Base-by-base conservation (phyloP, 2,329 filamentous ascomycete species). In the Sporothrix mexicana region DNA sequence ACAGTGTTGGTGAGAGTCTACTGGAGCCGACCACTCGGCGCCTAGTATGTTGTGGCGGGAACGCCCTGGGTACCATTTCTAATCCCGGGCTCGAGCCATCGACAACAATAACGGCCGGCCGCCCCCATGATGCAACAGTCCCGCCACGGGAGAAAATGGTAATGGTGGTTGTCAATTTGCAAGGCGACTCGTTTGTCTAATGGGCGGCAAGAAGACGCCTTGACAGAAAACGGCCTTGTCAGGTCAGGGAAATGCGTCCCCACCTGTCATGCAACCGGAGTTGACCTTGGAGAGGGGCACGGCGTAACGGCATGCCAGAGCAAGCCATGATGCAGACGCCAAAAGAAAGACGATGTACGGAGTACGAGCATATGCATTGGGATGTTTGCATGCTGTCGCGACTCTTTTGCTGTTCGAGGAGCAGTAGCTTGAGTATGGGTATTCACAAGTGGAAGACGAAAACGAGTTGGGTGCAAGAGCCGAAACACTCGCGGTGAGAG, bases 181-280 rank as follows among this genome's bases (percentile, higher is more conserved):
- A 20, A 43, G 55, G 43, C 20, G 36, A 30, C 47, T 25, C 15
- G 36, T 49, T 43, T 64, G 57, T n/a, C n/a, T n/a, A 36, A 36
- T 71, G 69, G 30, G 45, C 57, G 47, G 59, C 59, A 71, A 51
- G 69, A 20, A 64, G 20, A 47, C 41, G 41, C 36, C 36, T 47
- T 66, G 20, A 55, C n/a, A 71, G 57, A 3, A 62, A 49, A 53
- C 49, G 30, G 57, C 49, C 45, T 66, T 62, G 59, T n/a, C 59
- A 49, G 69, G 69, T 20, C 36, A 72, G 55, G 51, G 59, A 79
- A 78, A 77, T 80, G 79, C 79, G 80, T 77, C 78, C 76, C 80
- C 78, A 80, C 79, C 78, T 80, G 79, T 78, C 77, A 81, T 79
- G 77, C 77, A 80, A 78, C 80, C 76, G 78, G 77, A 76, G 79